Conservation (phyloP, 2,329 filamentous ascomycete genomes). For the Metarhizium anisopliae region DNA sequence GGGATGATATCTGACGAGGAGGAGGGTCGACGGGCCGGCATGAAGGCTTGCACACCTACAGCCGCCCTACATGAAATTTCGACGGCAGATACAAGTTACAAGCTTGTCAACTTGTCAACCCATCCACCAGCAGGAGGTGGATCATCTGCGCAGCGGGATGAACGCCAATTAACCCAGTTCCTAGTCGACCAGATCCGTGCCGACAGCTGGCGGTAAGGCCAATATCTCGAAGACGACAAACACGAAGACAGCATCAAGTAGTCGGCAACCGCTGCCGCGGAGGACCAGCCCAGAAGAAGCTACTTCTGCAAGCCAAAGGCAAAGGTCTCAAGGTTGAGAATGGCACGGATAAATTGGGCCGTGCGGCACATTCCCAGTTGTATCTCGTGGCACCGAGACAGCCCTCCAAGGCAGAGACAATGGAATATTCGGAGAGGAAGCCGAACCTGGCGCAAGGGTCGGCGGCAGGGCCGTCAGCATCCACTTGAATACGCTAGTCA, state of each 20-base stretch:
- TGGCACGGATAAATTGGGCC: slow-evolving; percentile 6
- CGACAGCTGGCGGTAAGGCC: neutral
- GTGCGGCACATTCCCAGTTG: neutral
- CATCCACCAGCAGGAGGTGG: neutral
- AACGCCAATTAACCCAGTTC: slow-evolving; percentile 2
- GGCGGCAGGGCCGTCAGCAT: slow-evolving; percentile 1
- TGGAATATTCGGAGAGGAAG: slow-evolving; percentile 3
- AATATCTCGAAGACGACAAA: neutral
- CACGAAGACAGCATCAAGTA: neutral
- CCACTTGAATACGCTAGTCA: neutral
- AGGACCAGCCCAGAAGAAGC: neutral
- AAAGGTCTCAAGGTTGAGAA: neutral
- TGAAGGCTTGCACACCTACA: neutral
- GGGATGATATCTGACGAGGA: slow-evolving; percentile 2
- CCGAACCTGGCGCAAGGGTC: slow-evolving; percentile 6
- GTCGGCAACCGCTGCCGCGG: neutral
- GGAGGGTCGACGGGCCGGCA: slow-evolving; percentile 1
- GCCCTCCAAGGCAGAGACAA: neutral
- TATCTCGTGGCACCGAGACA: slow-evolving; percentile 1
- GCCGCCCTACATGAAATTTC: neutral
- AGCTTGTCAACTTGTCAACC: slow-evolving; percentile 1
- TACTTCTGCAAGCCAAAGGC: neutral
- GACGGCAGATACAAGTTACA: neutral
- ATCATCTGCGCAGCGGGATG: slow-evolving; percentile 4
- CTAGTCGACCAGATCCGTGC: neutral